Base-by-base conservation (phyloP, 2,329 filamentous ascomycete species). In the Boeremia lycopersici region DNA sequence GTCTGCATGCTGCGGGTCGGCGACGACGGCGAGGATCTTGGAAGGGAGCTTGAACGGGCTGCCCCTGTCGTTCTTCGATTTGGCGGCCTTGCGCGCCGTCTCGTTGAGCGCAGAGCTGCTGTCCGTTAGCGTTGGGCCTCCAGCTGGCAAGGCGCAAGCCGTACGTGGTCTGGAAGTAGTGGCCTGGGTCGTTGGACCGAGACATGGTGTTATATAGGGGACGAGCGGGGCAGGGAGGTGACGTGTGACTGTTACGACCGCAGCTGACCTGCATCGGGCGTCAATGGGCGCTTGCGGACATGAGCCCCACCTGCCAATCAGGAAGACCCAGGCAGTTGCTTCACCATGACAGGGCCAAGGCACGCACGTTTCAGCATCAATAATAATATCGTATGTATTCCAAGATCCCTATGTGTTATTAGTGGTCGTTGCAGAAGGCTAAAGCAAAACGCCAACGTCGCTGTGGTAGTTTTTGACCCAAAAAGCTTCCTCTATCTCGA, bases 91-190 rank as follows among this genome's bases (percentile, higher is more conserved):
- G 60, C 92, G 78, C 55, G 78, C 75, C 56, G 78, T 78, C 63
- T 83, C 79, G 60, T 76, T 71, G 51, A 81, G 70, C 25, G 83
- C 78, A 40, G 83, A 78, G 56, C 78, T 83, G 60, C 58, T 48
- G 34, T 57, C 55, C 56, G 69, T 71, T 17, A 68, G 55, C 53
- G 60, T 48, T 51, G 34, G 53, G 45, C 48, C 35, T 50, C 29
- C 30, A 30, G 25, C 42, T 31, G 40, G 26, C 52, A 42, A 26
- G 41, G 44, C 38, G 35, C 42, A 40, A 33, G 74, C n/a, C 87
- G 76, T 78, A 95, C 91, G 93, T 89, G 28, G 92, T 96, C 76
- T 97, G 90, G 72, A 98, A 98, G 80, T 96, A 98, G 71, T 95
- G 86, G 28, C 89, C 87, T 46, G 87, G 83, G 69, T 96, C 85